Evolutionary conservation across 352 stramenopile genomes (phyloP).

Genomic region (Phytopythium ostracodes): DNA sequence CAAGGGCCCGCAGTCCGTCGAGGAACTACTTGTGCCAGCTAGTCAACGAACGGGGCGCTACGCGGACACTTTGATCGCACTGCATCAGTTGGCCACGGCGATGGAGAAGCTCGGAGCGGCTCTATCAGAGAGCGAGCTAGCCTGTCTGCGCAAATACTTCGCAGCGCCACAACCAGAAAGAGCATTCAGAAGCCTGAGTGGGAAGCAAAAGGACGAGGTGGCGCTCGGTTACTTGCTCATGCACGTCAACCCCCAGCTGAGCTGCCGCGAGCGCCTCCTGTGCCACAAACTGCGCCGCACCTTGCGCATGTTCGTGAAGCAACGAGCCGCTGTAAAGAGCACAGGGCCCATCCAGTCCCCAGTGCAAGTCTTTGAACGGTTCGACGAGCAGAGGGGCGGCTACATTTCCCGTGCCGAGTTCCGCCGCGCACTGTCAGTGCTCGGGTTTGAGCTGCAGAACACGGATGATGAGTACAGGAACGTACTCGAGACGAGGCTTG

Average conservation of each 20-base stretch:
- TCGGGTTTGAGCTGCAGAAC: slow-evolving; percentile 73
- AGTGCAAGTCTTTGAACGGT: slow-evolving; percentile 45
- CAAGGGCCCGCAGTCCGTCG: slow-evolving; percentile 13
- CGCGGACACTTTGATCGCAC: slow-evolving; percentile 16
- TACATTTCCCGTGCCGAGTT: slow-evolving; percentile 60
- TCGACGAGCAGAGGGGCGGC: slow-evolving; percentile 39
- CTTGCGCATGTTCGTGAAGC: slow-evolving; percentile 24
- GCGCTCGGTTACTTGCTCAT: slow-evolving; percentile 43
- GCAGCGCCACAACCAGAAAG: neutral
- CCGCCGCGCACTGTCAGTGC: slow-evolving; percentile 46
- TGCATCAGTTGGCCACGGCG: slow-evolving; percentile 7
- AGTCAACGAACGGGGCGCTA: neutral
- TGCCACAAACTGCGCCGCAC: slow-evolving; percentile 64
- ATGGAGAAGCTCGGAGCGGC: slow-evolving; percentile 32
- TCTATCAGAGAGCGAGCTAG: slow-evolving; percentile 28
- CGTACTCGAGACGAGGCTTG: slow-evolving; percentile 15
- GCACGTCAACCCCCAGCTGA: slow-evolving; percentile 52
- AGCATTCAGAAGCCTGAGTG: neutral
- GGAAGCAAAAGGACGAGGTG: slow-evolving; percentile 13
- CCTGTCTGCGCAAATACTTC: slow-evolving; percentile 20
- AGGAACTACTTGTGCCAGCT: slow-evolving; percentile 28
- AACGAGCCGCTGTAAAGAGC: slow-evolving; percentile 25
- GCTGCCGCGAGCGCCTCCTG: slow-evolving; percentile 47
- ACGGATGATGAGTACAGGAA: slow-evolving; percentile 51
- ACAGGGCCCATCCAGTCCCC: slow-evolving; percentile 13